These are phyloP conservation scores for Nitzschia palea DNA, from an alignment of 108 stramenopile genomes.

Conservation along the genomic window DNA sequence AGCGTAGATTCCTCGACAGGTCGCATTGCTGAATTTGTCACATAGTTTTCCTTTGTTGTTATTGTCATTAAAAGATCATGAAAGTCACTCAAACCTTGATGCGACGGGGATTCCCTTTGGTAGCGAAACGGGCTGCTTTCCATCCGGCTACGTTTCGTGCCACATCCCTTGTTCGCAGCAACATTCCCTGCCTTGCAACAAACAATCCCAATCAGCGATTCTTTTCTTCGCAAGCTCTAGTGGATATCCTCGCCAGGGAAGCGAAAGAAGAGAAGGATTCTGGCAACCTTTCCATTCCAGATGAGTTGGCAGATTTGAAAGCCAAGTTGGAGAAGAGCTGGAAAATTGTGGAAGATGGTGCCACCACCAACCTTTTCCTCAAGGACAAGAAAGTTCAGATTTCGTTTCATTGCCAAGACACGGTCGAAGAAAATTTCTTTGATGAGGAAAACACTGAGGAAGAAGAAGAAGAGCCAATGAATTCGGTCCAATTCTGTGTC, in stretches of 20 bases:
- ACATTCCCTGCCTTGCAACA: neutral
- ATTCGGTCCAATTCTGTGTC: conserved; percentile 67
- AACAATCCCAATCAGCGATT: neutral
- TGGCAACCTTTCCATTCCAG: conserved; percentile 27
- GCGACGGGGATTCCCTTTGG: neutral
- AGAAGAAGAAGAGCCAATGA: conserved; percentile 50
- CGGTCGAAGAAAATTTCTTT: conserved; percentile 42
- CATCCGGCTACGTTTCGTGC: neutral
- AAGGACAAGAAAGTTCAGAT: conserved; percentile 58
- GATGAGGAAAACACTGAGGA: conserved; percentile 21
- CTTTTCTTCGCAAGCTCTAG: conserved; percentile 13
- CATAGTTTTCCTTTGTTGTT: neutral
- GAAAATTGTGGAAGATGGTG: conserved; percentile 50
- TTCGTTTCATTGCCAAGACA: conserved; percentile 82
- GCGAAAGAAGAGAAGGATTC: conserved; percentile 25
- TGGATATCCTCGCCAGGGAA: conserved; percentile 21
- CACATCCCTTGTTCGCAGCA: neutral
- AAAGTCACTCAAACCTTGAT: neutral
- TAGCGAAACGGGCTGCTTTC: neutral
- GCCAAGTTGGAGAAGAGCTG: conserved; percentile 31
- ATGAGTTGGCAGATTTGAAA: conserved; percentile 28
- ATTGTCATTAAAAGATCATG: neutral
- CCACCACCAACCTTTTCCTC: conserved; percentile 31
- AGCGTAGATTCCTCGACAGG: no score
- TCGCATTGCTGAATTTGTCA: no score